phyloP scores from a whole-genome alignment of 148 eudicot species.

The Chenopodium berlandieri region DNA sequence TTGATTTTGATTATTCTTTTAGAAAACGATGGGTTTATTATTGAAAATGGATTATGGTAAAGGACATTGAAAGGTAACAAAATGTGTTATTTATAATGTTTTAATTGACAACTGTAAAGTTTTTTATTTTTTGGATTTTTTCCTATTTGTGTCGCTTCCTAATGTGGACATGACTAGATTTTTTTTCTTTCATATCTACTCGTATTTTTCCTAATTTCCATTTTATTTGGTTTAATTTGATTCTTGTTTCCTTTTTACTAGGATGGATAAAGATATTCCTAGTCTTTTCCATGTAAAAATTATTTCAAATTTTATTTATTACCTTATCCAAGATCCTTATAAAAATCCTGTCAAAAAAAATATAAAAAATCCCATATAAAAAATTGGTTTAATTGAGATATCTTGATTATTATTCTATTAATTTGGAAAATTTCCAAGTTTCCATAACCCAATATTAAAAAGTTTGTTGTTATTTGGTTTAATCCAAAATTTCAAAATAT shows the following conservation, averaged over 20 bases:
- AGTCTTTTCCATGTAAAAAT: not conserved
- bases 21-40: not conserved
- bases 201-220: not conserved
- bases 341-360: too few species aligned
- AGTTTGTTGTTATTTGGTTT: too few species aligned
- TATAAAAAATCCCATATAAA: too few species aligned
- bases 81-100: not conserved
- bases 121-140: constrained; percentile 8
- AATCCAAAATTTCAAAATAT: too few species aligned
- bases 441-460: too few species aligned
- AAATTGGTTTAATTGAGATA: too few species aligned
- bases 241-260: not conserved
- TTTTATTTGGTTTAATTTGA: not conserved
- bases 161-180: constrained; percentile 17
- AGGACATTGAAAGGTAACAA: not conserved
- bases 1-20: not conserved
- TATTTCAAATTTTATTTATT: too few species aligned
- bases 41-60: not conserved
- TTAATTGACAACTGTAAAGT: constrained; percentile 12
- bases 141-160: not conserved
- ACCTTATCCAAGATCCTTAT: too few species aligned
- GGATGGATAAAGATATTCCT: not conserved
- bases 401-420: too few species aligned
- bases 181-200: not conserved
- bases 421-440: too few species aligned